Evolutionary conservation across 129 eudicot genomes (phyloP), one percentile per base, ranked within the genome.

Genomic region (Lonicera japonica): DNA sequence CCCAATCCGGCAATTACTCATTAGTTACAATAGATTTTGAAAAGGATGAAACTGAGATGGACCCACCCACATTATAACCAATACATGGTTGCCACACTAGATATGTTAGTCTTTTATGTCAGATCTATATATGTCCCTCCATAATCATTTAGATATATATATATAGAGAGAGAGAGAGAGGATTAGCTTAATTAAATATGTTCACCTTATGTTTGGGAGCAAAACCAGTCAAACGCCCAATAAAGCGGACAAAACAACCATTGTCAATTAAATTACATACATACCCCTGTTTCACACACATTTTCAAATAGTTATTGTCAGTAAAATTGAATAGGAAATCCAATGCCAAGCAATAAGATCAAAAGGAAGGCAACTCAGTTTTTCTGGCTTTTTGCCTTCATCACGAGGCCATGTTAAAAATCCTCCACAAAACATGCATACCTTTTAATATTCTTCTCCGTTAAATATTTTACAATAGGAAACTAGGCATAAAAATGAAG

Each of bases 211-310:
- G 80, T 79, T 83, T 92, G 0, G 96, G 98, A 73, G 84, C 83
- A 79, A 92, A 92, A 34, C 96, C 98, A 63, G 98, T 92, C 69
- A 92, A 72, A 19, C 88, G 98, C 36, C 96, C 96, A 76, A 91
- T 11, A 68, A 72, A 91, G 59, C 98, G 95, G 68, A 92, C 95
- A 75, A 92, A 92, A 71, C 96, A 87, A 56, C 98, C 98, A 54
- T 79, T 75, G 56, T 87, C 96, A 51, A 92, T 92, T 53, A 87
- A 43, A 66, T 92, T 92, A 40, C 96, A 87, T 39, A 92, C 74
- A 60, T 92, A 92, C 36, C 98, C 98, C 97, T 89, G 87, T 54
- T 54, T 58, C 58, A 71, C 34, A 71, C 55, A 69, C 7, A 53
- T 22, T 45, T 25, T 55, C 48, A 65, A 54, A 68, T 21, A 38